phyloP scores from a whole-genome alignment of 352 stramenopile species.

The Phytophthora cajani region DNA sequence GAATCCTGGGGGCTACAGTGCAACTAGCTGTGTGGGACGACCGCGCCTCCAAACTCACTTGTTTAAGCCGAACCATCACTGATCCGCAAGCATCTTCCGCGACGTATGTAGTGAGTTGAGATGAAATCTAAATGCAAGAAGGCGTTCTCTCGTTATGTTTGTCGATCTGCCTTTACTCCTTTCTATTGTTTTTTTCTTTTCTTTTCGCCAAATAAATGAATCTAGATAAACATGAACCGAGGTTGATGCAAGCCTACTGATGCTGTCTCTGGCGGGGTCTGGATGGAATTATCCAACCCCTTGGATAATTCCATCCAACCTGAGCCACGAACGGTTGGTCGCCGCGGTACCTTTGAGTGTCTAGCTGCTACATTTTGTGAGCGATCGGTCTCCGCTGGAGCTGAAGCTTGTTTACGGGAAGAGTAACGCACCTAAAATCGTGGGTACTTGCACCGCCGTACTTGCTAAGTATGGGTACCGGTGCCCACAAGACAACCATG shows the following conservation, averaged over 20 bases:
- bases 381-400: too few relatives aligned
- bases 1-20: background rate
- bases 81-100: background rate
- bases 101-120: background rate
- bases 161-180: too few relatives aligned
- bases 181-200: too few relatives aligned
- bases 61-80: background rate
- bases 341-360: too few relatives aligned
- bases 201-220: background rate
- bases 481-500: too few relatives aligned
- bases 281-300: too few relatives aligned
- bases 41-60: background rate
- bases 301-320: background rate
- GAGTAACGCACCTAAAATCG: too few relatives aligned
- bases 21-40: background rate
- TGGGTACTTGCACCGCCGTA: too few relatives aligned
- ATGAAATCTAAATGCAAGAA: background rate
- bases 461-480: too few relatives aligned
- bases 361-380: too few relatives aligned
- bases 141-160: background rate
- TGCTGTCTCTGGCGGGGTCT: too few relatives aligned
- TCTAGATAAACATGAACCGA: background rate
- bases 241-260: background rate
- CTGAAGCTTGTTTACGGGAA: too few relatives aligned
- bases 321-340: background rate